These are phyloP conservation scores for Astrothelium macrocarpum DNA, from an alignment of 495 filamentous ascomycete genomes.

Conservation along the genomic window DNA sequence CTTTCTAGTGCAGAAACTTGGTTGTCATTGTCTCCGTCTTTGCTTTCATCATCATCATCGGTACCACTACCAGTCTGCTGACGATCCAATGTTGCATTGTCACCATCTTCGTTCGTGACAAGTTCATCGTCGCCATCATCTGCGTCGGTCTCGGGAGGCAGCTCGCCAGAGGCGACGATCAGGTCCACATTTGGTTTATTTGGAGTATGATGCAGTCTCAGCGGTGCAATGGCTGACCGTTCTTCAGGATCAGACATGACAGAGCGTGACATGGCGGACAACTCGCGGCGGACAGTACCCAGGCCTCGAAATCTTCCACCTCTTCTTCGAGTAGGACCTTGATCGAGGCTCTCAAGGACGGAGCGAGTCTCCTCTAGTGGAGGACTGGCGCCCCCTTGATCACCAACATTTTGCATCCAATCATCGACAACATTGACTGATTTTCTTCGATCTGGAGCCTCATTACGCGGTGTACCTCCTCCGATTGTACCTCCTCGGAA, in stretches of 20 bases:
- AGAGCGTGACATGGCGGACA: conserved; percentile 9
- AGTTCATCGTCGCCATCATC: conserved; percentile 78
- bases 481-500: conserved; percentile 39
- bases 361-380: conserved; percentile 53
- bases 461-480: conserved; percentile 36
- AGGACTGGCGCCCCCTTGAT: conserved; percentile 52
- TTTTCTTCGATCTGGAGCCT: conserved; percentile 46
- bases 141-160: conserved; percentile 56
- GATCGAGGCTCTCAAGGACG: conserved; percentile 50
- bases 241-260: conserved; percentile 8
- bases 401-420: conserved; percentile 72
- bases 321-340: conserved; percentile 27
- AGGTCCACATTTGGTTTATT: conserved; percentile 8
- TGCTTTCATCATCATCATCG: conserved; percentile 40
- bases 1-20: conserved; percentile 14
- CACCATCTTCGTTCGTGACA: conserved; percentile 53
- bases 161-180: conserved; percentile 32
- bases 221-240: conserved; percentile 17
- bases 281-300: neutral
- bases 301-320: neutral
- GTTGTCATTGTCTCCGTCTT: conserved; percentile 10
- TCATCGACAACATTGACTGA: conserved; percentile 66
- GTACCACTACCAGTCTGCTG: neutral
- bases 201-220: conserved; percentile 14
- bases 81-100: neutral